These are phyloP conservation scores for Parsonsia alboflavescens DNA, from an alignment of 257 asterid species.

Conservation along the genomic window DNA sequence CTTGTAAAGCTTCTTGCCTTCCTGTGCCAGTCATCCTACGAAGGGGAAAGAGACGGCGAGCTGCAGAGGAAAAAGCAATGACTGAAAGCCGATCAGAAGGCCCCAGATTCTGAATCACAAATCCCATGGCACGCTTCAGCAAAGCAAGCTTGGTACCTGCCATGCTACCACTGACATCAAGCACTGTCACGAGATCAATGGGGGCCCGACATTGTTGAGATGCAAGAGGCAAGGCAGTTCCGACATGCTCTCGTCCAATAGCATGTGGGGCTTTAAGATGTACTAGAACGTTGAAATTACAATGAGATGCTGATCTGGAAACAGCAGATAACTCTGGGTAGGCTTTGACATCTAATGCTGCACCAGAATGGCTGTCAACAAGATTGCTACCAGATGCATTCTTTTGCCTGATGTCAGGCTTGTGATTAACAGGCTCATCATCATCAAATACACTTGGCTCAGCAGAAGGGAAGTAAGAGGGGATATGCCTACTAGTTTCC, in stretches of 20 bases:
- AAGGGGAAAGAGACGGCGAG: constrained; percentile 82
- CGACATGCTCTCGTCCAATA: constrained; percentile 18
- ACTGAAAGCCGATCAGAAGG: constrained; percentile 86
- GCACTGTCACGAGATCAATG: constrained; percentile 77
- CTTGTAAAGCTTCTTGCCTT: constrained; percentile 60
- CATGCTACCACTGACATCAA: constrained; percentile 99
- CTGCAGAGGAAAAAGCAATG: constrained; percentile 77
- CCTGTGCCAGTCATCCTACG: constrained; percentile 67
- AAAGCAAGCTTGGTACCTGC: constrained; percentile 89
- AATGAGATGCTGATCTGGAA: constrained; percentile 35
- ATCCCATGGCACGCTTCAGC: constrained; percentile 91
- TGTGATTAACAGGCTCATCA: constrained; percentile 45
- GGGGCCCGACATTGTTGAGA: constrained; percentile 59
- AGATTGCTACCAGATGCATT: constrained; percentile 18
- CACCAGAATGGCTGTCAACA: constrained; percentile 18
- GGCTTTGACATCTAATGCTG: constrained; percentile 42
- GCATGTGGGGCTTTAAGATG: constrained; percentile 72
- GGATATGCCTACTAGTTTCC: constrained; percentile 20
- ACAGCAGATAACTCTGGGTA: constrained; percentile 69
- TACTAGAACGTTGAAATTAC: constrained; percentile 52
- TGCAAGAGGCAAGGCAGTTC: constrained; percentile 20
- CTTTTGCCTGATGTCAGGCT: constrained; percentile 14
- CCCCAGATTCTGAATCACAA: constrained; percentile 73
- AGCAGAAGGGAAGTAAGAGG: constrained; percentile 22
- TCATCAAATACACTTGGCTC: constrained; percentile 77